Evolutionary conservation across 176 grass and related monocot species (phyloP).

Genomic region (Canna indica): DNA sequence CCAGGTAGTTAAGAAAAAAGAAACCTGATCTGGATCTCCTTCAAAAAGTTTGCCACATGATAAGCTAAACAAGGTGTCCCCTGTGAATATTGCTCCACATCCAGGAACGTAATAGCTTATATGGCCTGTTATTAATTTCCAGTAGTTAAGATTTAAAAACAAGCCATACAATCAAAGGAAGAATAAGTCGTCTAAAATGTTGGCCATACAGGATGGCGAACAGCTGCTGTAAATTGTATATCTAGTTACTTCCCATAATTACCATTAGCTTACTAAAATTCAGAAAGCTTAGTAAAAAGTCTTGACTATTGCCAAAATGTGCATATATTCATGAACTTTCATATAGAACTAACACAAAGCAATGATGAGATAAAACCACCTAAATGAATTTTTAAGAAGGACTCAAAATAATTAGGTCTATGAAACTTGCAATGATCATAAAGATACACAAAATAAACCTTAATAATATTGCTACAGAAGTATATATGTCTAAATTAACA

Average conservation of each 20-base stretch:
- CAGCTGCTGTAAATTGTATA: neutral
- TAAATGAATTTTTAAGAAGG: neutral
- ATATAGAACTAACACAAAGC: neutral
- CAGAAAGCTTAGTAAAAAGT: neutral
- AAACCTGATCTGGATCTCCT: constrained; percentile 82
- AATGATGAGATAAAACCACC: neutral
- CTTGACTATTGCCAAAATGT: neutral
- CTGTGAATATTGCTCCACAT: constrained; percentile 77
- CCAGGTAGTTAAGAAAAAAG: neutral
- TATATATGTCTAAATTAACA: too few species aligned
- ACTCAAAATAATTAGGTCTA: neutral
- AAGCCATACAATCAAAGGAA: neutral
- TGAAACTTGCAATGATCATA: neutral
- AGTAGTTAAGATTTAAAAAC: too few species aligned
- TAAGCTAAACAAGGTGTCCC: constrained; percentile 85
- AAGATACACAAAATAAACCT: neutral
- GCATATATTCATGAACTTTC: neutral
- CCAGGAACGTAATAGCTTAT: constrained; percentile 83
- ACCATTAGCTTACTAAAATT: neutral
- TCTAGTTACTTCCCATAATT: neutral
- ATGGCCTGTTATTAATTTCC: constrained; percentile 60
- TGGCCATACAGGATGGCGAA: neutral
- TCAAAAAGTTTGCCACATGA: constrained; percentile 98
- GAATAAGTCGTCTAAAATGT: neutral
- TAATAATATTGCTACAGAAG: neutral